Base-by-base conservation (phyloP, 768 basidiomycete species). In the Mycena indigotica region DNA sequence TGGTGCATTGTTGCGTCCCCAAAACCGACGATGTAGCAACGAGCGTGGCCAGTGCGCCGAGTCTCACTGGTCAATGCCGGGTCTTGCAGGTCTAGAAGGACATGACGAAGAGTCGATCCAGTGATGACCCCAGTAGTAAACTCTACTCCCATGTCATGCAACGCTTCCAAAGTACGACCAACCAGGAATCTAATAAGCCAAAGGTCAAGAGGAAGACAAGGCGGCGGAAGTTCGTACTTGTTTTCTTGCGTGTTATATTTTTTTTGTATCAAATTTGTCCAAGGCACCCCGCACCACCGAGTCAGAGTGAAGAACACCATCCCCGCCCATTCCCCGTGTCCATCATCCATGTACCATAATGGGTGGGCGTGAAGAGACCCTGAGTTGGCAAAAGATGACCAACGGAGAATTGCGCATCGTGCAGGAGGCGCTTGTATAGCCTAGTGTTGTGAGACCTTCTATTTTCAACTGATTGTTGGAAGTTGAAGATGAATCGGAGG, bases 231-330 rank as follows among this genome's bases (percentile, higher is more conserved):
- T 25, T n/a, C 50, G 10, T 17, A 57, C 56, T 32, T 4, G 23
- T 57, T 57, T 23, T 38, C 56, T n/a, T 29, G 23, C 16, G 56
- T 57, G 41, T 57, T 29, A 5, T 29, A 12, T 17, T 28, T 46
- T 2, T 40, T 52, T 5, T 17, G 10, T 2, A 21, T 25, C 2
- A 57, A 30, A 2, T 28, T 28, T 6, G n/a, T 35, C 50, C 50
- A 57, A 10, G 56, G 32, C 0, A 46, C 10, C 1, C 56, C 56
- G 19, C 56, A 57, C 56, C 56, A 57, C 44, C 38, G 50, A 2
- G 56, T 57, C 19, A 57, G 32, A 32, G 40, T 52, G 28, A 44
- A 44, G 6, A 45, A 8, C 15, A 38, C 58, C 35, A 35, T 53
- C 32, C 39, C 23, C 2, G 53, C 53, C 41, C 41, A 58, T 6